Evolutionary conservation across 2,329 filamentous ascomycete genomes (phyloP), one percentile per base, ranked within the genome.

Genomic region (Cladophialophora chaetospira): DNA sequence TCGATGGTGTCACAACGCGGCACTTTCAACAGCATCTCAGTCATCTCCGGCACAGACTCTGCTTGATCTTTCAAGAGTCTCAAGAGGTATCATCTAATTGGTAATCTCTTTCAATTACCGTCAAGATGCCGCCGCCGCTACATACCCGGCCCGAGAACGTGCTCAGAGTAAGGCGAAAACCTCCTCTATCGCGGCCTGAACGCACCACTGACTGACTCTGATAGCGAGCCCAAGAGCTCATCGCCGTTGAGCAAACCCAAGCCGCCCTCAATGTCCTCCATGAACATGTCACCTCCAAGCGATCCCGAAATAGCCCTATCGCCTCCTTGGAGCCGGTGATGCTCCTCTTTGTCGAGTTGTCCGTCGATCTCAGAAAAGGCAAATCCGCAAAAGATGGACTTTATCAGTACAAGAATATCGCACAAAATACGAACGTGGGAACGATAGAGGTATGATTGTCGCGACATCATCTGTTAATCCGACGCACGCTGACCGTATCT

Each of bases 391-490:
- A 99, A 83, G 94, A 99, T 79, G 94, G 94, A 61, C 83, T 99
- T 46, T 99, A 97, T 76, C 94, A 97, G 76, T 99, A 99, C 84
- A 99, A 99, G 83, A 99, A 99, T 76, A 97, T 97, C 67, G 93
- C 92, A 54, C 94, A 99, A 76, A 99, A 99, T 79, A 96, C 93
- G 68, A 97, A 97, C 73, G 91, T 99, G 66, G 91, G 86, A 68
- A 99, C 94, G 61, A 99, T 99, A 73, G 94, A 97, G 85, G 88
- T 91, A 78, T 36, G 56, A 15, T 4, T n/a, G 26, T 13, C 50
- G 31, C 26, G 11, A 23, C 10, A 15, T n/a, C 13, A 45, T 28
- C n/a, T n/a, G n/a, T n/a, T n/a, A n/a, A 17, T 23, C 15, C 9
- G 21, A 26, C 13, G 23, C 48, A 25, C 58, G 23, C 46, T 55